These are phyloP conservation scores for Rhizomucor miehei DNA, from an alignment of 371 early-diverging fungal genomes.

Conservation along the genomic window DNA sequence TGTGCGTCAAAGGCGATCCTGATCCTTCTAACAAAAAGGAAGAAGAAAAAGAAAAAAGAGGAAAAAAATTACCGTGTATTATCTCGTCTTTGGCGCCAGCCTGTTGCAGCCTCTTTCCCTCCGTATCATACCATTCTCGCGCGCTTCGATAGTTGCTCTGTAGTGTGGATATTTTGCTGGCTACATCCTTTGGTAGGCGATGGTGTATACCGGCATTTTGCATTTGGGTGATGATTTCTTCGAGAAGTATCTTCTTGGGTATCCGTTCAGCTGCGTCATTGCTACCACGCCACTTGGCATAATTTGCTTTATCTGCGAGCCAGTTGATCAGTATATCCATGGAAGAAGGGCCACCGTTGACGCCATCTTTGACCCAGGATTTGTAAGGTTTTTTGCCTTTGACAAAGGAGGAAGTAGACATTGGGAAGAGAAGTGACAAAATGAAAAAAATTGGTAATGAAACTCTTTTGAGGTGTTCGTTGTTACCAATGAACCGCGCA, in stretches of 20 bases:
- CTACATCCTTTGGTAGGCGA: constrained; percentile 48
- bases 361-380: constrained; percentile 48
- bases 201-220: constrained; percentile 44
- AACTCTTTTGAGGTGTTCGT: constrained; percentile 1
- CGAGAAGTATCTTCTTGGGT: constrained; percentile 45
- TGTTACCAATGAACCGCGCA: neutral
- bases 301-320: constrained; percentile 32
- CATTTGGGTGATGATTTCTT: constrained; percentile 44
- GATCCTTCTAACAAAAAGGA: no score
- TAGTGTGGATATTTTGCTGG: constrained; percentile 44
- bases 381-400: constrained; percentile 41
- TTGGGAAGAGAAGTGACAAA: neutral
- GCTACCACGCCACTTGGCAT: constrained; percentile 45
- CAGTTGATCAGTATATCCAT: constrained; percentile 46
- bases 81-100: constrained; percentile 35
- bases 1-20: constrained; percentile 1
- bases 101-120: constrained; percentile 33
- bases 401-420: neutral
- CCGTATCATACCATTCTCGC: constrained; percentile 46
- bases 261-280: constrained; percentile 30
- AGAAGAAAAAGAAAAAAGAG: no score
- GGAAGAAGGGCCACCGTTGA: constrained; percentile 45
- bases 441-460: neutral
- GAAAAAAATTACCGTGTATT: constrained; percentile 10
- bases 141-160: constrained; percentile 47